phyloP scores from a whole-genome alignment of 169 alveolate species.

The Plasmodium gallinaceum region DNA sequence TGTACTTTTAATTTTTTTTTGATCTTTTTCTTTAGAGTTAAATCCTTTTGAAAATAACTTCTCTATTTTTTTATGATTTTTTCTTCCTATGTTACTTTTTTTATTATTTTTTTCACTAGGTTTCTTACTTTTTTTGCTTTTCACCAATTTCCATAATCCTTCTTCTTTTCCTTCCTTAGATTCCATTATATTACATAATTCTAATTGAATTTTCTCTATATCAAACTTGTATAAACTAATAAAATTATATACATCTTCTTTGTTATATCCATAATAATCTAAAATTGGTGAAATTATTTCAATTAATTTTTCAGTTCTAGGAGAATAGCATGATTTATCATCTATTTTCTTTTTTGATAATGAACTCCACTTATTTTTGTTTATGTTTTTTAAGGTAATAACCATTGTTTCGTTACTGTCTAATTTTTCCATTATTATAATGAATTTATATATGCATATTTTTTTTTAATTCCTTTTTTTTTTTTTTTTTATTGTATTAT shows the following conservation, averaged over 20 bases:
- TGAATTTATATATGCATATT: conserved; percentile 61
- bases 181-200: conserved; percentile 73
- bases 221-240: conserved; percentile 70
- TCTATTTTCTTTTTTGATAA: conserved; percentile 66
- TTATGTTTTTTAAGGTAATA: conserved; percentile 47
- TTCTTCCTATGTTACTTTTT: conserved; percentile 38
- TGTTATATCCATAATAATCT: conserved; percentile 74
- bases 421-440: conserved; percentile 49
- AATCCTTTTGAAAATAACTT: conserved; percentile 65
- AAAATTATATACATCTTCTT: conserved; percentile 68
- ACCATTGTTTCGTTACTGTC: conserved; percentile 73
- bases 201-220: conserved; percentile 66
- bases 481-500: not conserved
- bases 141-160: conserved; percentile 68
- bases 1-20: conserved; percentile 28
- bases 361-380: conserved; percentile 73
- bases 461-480: conserved; percentile 35
- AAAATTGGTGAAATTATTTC: conserved; percentile 74
- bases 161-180: conserved; percentile 73
- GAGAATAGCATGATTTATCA: conserved; percentile 72
- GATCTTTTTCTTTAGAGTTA: conserved; percentile 43
- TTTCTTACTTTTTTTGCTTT: conserved; percentile 62
- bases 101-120: conserved; percentile 38
- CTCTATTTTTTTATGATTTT: conserved; percentile 27
- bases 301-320: conserved; percentile 71